A percentile compares a stretch with the other conserved stretches of the same genome.
Evolutionary conservation across 176 grass and related monocot species (phyloP).

Genomic region (Oropetium thomaeum): DNA sequence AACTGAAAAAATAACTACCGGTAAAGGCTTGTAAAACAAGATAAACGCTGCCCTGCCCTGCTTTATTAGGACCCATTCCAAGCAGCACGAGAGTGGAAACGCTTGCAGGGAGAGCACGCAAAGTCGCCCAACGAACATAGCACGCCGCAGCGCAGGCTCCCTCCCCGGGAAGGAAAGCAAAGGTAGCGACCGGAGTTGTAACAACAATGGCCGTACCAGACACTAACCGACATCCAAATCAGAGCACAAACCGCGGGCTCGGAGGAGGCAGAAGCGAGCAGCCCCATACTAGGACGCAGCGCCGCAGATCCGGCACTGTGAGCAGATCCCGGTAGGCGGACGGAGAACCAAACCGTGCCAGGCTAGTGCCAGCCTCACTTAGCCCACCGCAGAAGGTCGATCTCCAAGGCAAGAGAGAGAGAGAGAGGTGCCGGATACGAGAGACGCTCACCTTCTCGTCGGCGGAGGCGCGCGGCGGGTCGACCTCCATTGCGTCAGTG

Average conservation of each 20-base stretch:
- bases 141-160: background rate
- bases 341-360: background rate
- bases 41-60: background rate
- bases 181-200: background rate
- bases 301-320: background rate
- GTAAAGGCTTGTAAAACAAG: background rate
- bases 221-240: background rate
- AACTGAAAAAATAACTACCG: background rate
- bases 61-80: background rate
- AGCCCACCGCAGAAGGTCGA: background rate
- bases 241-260: background rate
- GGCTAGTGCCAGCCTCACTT: background rate
- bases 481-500: conserved; percentile 36
- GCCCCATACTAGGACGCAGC: background rate
- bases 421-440: background rate
- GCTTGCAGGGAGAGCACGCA: conserved; percentile 24
- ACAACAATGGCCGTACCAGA: background rate
- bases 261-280: background rate
- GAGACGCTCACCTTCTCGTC: conserved; percentile 31
- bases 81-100: background rate
- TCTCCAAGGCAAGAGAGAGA: background rate
- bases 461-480: conserved; percentile 29
- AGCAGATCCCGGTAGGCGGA: conserved; percentile 17
- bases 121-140: background rate
- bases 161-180: background rate